Percentiles rank a stretch among this genome's conserved stretches.
Evolutionary conservation across 2,329 filamentous ascomycete genomes (phyloP).

Genomic region (Bertia moriformis): DNA sequence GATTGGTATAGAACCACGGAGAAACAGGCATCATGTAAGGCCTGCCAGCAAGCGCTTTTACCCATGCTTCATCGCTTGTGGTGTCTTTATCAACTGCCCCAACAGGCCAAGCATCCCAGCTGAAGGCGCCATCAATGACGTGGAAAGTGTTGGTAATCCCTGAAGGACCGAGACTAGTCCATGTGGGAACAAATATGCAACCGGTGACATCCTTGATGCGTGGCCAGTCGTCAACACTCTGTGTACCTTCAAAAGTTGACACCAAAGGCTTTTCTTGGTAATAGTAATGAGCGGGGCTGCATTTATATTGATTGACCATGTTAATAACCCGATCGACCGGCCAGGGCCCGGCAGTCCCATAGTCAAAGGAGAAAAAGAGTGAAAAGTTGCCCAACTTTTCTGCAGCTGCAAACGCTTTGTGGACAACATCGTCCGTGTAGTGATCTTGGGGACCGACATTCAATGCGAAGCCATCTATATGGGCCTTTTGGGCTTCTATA

Average conservation of each 20-base stretch:
- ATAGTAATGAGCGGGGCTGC: conserved; percentile 12
- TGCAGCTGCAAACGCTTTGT: conserved; percentile 12
- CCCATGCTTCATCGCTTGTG: conserved; percentile 17
- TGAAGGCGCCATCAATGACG: conserved; percentile 24
- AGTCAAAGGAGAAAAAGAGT: conserved; percentile 27
- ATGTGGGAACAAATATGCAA: conserved; percentile 29
- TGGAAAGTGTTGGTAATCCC: conserved; percentile 23
- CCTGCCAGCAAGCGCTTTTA: conserved; percentile 18
- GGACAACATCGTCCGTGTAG: conserved; percentile 3
- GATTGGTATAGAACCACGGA: conserved; percentile 45
- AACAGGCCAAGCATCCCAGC: conserved; percentile 29
- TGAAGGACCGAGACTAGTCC: conserved; percentile 21
- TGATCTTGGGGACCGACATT: conserved; percentile 19
- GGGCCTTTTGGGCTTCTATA: conserved; percentile 19
- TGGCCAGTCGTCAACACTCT: conserved; percentile 23
- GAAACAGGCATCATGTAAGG: conserved; percentile 37
- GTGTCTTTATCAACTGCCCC: conserved; percentile 17
- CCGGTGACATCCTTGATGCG: conserved; percentile 21
- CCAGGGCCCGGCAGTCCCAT: conserved; percentile 14
- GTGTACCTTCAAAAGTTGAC: conserved; percentile 27
- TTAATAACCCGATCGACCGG: conserved; percentile 9
- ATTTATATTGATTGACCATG: conserved; percentile 11
- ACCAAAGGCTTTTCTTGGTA: conserved; percentile 16
- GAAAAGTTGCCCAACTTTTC: conserved; percentile 22
- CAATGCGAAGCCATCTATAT: conserved; percentile 24